phyloP scores from a whole-genome alignment of 352 stramenopile species.

The Phytophthora ohioensis region DNA sequence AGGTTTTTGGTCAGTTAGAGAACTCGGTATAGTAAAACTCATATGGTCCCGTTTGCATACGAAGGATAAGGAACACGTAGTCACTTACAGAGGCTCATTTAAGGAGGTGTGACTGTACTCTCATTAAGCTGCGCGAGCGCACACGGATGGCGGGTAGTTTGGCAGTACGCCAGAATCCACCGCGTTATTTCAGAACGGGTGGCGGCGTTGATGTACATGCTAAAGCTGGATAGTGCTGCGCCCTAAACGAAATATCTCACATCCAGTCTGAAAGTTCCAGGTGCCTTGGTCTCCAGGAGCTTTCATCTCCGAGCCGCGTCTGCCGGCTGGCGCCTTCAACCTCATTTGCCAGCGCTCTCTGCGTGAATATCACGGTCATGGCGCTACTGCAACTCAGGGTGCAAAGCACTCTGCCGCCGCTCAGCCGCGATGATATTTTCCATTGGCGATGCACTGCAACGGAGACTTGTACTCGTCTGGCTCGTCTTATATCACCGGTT shows the following conservation, averaged over 20 bases:
- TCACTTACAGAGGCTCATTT: too few species aligned
- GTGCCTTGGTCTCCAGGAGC: not conserved
- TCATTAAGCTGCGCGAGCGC: not conserved
- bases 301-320: conserved; percentile 9
- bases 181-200: conserved; percentile 17
- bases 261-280: not conserved
- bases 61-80: too few species aligned
- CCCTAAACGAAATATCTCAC: conserved; percentile 25
- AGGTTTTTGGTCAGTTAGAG: too few species aligned
- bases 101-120: not conserved
- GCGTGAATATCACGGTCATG: conserved; percentile 18
- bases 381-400: conserved; percentile 26
- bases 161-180: conserved; percentile 33
- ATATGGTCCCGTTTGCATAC: too few species aligned
- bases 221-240: conserved; percentile 19
- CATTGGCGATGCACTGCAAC: conserved; percentile 1
- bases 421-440: conserved; percentile 30
- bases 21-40: too few species aligned
- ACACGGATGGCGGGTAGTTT: not conserved
- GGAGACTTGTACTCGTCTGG: conserved; percentile 11
- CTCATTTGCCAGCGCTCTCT: conserved; percentile 17
- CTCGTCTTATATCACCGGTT: conserved; percentile 32
- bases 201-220: conserved; percentile 9
- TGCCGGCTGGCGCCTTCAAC: conserved; percentile 6
- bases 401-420: not conserved